These are phyloP conservation scores for Talaromyces sp. DNA, from an alignment of 2,329 filamentous ascomycete species.

Conservation along the genomic window DNA sequence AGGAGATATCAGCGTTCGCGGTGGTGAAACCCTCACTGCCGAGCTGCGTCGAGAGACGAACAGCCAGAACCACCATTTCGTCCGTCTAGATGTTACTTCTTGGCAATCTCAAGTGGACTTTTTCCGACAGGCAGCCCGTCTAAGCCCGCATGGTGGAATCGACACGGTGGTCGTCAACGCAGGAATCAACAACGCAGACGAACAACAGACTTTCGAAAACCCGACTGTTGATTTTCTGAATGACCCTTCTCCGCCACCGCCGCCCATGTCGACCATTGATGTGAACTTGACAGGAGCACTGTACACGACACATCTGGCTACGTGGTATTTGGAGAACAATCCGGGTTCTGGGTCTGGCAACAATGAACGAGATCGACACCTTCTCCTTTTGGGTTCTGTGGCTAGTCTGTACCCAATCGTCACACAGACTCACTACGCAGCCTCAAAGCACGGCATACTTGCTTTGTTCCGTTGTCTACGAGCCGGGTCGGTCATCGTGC, in stretches of 20 bases:
- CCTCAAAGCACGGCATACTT: constrained; percentile 61
- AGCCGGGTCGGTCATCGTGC: constrained; percentile 38
- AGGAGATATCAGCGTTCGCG: constrained; percentile 55
- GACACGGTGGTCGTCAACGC: constrained; percentile 64
- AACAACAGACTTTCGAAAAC: constrained; percentile 40
- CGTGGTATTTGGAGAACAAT: constrained; percentile 53
- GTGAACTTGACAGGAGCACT: constrained; percentile 61
- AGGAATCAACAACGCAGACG: constrained; percentile 48
- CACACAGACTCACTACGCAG: constrained; percentile 49
- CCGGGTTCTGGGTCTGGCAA: constrained; percentile 35
- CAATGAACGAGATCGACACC: constrained; percentile 49
- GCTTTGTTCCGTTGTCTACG: constrained; percentile 60
- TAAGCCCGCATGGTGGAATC: constrained; percentile 52
- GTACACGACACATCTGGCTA: constrained; percentile 61
- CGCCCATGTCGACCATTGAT: constrained; percentile 51
- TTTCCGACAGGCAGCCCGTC: constrained; percentile 53
- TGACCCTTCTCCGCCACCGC: constrained; percentile 41
- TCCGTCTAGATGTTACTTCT: constrained; percentile 51
- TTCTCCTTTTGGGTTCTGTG: constrained; percentile 60
- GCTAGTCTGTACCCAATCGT: constrained; percentile 46
- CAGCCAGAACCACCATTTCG: constrained; percentile 55
- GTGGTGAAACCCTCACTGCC: constrained; percentile 52
- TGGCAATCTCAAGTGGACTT: constrained; percentile 61
- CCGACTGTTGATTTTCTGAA: constrained; percentile 27
- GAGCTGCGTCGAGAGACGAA: constrained; percentile 54